Percentiles rank a stretch among this genome's conserved stretches.
Evolutionary conservation across 75 land plant species (phyloP).

Genomic region (Cryptomeria japonica): DNA sequence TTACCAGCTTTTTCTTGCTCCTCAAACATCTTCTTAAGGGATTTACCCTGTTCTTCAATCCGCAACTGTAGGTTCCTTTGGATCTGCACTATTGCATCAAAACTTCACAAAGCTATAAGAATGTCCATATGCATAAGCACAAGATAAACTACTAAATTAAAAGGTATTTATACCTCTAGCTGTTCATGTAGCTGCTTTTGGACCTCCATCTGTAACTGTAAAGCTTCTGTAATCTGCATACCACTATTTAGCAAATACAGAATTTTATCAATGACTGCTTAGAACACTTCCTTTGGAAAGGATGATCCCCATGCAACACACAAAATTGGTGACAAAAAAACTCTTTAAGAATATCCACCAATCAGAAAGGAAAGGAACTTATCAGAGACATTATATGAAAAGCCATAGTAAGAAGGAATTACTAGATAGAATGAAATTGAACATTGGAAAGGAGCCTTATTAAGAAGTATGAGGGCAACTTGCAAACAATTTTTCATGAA

Average conservation of each 20-base stretch:
- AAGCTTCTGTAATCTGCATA: constrained; percentile 20
- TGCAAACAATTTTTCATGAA: not conserved
- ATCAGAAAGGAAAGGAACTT: not conserved
- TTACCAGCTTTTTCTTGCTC: constrained; percentile 52
- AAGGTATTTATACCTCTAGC: constrained; percentile 14
- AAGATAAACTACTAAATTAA: not conserved
- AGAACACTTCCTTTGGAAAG: not conserved
- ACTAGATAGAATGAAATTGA: not conserved
- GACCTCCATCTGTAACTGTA: constrained; percentile 25
- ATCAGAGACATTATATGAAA: no score
- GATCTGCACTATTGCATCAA: constrained; percentile 44
- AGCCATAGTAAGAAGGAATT: not conserved
- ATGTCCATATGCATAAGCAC: not conserved
- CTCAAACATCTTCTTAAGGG: constrained; percentile 87
- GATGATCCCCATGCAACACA: not conserved
- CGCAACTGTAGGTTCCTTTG: constrained; percentile 81
- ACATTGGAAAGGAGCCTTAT: not conserved
- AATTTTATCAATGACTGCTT: not conserved
- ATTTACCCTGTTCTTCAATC: constrained; percentile 90
- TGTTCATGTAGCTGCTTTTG: constrained; percentile 21
- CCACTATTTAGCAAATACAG: constrained; percentile 5
- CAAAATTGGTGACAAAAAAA: not conserved
- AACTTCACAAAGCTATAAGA: not conserved
- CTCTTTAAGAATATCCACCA: not conserved
- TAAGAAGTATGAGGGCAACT: not conserved